These are phyloP conservation scores for Pseudomassariella vexata DNA, from an alignment of 2,329 filamentous ascomycete genomes.

Conservation along the genomic window DNA sequence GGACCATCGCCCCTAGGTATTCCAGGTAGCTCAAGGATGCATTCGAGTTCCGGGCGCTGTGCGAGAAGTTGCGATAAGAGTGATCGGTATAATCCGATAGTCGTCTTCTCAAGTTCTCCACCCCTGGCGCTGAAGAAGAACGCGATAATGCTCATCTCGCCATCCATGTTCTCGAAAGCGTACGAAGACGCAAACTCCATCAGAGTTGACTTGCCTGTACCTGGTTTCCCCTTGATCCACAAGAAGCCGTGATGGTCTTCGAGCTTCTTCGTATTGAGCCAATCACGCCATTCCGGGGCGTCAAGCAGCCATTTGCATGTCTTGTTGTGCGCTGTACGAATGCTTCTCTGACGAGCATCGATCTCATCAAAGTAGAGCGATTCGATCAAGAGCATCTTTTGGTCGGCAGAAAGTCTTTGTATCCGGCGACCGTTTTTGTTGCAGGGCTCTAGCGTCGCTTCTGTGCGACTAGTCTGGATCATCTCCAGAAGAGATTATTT, in stretches of 20 bases:
- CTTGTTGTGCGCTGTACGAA: neutral
- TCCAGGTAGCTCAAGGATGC: too few species aligned
- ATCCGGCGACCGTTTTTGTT: too few species aligned
- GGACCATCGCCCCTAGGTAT: too few species aligned
- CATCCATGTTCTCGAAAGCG: too few species aligned
- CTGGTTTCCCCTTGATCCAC: conserved; percentile 4
- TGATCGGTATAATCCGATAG: conserved; percentile 40
- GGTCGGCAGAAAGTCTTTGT: too few species aligned
- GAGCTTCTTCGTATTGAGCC: neutral
- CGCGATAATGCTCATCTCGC: too few species aligned
- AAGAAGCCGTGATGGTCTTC: neutral
- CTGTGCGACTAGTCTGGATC: too few species aligned
- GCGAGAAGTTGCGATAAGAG: conserved; percentile 38
- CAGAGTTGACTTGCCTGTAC: conserved; percentile 4
- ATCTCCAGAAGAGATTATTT: too few species aligned
- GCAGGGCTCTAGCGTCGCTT: too few species aligned
- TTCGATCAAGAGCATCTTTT: too few species aligned
- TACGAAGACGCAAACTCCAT: too few species aligned
- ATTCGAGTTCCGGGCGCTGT: conserved; percentile 22
- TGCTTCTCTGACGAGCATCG: neutral
- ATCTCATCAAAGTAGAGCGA: neutral
- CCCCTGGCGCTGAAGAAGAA: conserved; percentile 47
- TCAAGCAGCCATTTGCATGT: conserved; percentile 1
- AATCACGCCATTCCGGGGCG: neutral
- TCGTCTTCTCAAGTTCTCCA: conserved; percentile 34